These are phyloP conservation scores for Chalciporus piperatus DNA, from an alignment of 768 basidiomycete species.

Conservation along the genomic window DNA sequence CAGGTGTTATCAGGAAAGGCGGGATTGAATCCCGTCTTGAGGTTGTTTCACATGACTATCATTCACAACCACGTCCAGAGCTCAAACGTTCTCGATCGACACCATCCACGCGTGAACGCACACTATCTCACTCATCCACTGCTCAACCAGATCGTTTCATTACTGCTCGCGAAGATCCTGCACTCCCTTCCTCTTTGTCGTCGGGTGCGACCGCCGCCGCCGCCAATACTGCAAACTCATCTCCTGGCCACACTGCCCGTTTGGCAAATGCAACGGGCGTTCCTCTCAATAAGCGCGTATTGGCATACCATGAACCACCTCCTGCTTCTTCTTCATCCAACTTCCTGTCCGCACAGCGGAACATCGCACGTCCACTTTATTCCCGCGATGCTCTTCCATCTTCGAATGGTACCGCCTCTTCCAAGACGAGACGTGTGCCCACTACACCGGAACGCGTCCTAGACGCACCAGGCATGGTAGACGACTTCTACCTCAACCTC, in stretches of 20 bases:
- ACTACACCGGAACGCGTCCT: slow-evolving; percentile 90
- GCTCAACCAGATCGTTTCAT: slow-evolving; percentile 69
- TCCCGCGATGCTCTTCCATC: slow-evolving; percentile 62
- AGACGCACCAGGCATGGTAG: slow-evolving; percentile 89
- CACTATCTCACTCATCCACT: slow-evolving; percentile 37
- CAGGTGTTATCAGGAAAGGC: slow-evolving; percentile 73
- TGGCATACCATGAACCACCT: slow-evolving; percentile 87
- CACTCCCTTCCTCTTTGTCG: slow-evolving; percentile 63
- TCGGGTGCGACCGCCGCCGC: slow-evolving; percentile 46
- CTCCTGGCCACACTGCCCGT: slow-evolving; percentile 77
- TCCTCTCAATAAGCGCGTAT: slow-evolving; percentile 74
- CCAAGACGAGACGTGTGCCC: slow-evolving; percentile 79
- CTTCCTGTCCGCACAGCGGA: slow-evolving; percentile 72
- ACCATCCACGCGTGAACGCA: slow-evolving; percentile 48
- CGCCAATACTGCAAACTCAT: slow-evolving; percentile 43
- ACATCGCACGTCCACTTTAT: slow-evolving; percentile 73
- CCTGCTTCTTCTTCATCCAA: slow-evolving; percentile 75
- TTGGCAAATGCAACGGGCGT: slow-evolving; percentile 75
- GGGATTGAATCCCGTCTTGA: slow-evolving; percentile 76
- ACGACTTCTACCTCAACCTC: slow-evolving; percentile 97
- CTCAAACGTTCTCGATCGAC: slow-evolving; percentile 74
- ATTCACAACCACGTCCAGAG: slow-evolving; percentile 56
- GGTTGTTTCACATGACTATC: slow-evolving; percentile 74
- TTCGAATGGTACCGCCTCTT: slow-evolving; percentile 60
- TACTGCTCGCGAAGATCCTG: slow-evolving; percentile 52